Evolutionary conservation across 371 early-diverging fungal species (phyloP).

Genomic region (Parasitella parasitica): DNA sequence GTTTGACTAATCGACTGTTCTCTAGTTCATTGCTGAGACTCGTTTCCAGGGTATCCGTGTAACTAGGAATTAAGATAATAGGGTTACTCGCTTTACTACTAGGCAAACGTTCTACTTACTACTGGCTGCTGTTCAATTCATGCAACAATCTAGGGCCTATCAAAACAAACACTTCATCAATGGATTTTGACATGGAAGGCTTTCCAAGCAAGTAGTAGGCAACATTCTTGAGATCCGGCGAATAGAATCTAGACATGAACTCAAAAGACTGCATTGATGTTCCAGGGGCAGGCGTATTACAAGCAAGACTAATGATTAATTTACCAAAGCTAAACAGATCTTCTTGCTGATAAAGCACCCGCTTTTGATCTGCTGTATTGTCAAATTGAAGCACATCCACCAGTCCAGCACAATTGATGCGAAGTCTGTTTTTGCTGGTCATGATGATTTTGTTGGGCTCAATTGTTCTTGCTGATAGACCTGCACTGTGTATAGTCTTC

Average conservation of each 20-base stretch:
- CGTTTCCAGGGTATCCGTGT: constrained; percentile 79
- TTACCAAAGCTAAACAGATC: constrained; percentile 90
- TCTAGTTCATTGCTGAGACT: constrained; percentile 81
- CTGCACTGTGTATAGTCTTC: constrained; percentile 77
- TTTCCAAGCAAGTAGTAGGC: constrained; percentile 78
- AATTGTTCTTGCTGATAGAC: constrained; percentile 76
- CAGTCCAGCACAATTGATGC: constrained; percentile 82
- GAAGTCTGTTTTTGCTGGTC: constrained; percentile 82
- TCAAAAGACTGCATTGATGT: constrained; percentile 77
- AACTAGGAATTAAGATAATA: constrained; percentile 21
- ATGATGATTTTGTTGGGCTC: constrained; percentile 82
- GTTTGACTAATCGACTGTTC: constrained; percentile 83
- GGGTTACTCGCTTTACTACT: too few species aligned
- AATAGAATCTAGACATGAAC: constrained; percentile 70
- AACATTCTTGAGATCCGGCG: constrained; percentile 80
- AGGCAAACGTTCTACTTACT: too few species aligned
- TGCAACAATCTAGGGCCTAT: constrained; percentile 76
- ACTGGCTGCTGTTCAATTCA: constrained; percentile 72
- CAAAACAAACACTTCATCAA: constrained; percentile 84
- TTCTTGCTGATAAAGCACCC: constrained; percentile 77
- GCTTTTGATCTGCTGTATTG: constrained; percentile 46
- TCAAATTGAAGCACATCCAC: constrained; percentile 83
- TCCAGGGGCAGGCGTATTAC: constrained; percentile 53
- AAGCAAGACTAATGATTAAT: constrained; percentile 76
- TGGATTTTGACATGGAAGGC: constrained; percentile 69